A percentile compares a stretch with the other conserved stretches of the same genome.
Conservation (phyloP, 306 rosid genomes). For the Bauhinia variegata region DNA sequence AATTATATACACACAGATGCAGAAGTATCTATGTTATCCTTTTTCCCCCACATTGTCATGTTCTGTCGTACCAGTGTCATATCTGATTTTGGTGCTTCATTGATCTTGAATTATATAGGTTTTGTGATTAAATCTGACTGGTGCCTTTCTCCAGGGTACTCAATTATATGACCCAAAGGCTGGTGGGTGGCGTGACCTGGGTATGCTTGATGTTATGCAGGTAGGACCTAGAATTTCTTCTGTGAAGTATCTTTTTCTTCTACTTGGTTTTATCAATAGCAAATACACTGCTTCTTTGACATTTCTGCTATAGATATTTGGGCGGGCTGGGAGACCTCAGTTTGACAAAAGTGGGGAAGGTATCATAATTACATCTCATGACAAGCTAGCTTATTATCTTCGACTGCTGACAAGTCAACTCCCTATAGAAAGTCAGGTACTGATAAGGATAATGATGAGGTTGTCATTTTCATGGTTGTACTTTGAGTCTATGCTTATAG, state of each 20-base stretch:
- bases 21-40: no score
- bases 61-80: no score
- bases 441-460: slow-evolving; percentile 21
- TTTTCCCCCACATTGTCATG: no score
- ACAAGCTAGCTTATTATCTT: slow-evolving; percentile 84
- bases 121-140: slow-evolving; percentile 20
- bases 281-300: slow-evolving; percentile 31
- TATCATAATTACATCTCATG: slow-evolving; percentile 92
- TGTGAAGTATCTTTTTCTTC: slow-evolving; percentile 24
- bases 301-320: slow-evolving; percentile 70
- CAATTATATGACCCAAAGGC: slow-evolving; percentile 98
- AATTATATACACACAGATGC: no score
- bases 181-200: slow-evolving; percentile 97
- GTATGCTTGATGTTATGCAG: slow-evolving; percentile 99
- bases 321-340: slow-evolving; percentile 99
- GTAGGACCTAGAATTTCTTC: slow-evolving; percentile 44
- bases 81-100: no score
- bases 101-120: slow-evolving; percentile 24
- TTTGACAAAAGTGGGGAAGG: slow-evolving; percentile 99
- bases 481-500: slow-evolving; percentile 23
- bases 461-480: slow-evolving; percentile 20
- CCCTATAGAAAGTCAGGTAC: slow-evolving; percentile 97
- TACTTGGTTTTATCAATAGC: not conserved
- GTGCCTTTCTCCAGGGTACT: slow-evolving; percentile 68
- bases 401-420: slow-evolving; percentile 92